Evolutionary conservation across 2,329 filamentous ascomycete species (phyloP).

Genomic region (Aspergillus intermedius): DNA sequence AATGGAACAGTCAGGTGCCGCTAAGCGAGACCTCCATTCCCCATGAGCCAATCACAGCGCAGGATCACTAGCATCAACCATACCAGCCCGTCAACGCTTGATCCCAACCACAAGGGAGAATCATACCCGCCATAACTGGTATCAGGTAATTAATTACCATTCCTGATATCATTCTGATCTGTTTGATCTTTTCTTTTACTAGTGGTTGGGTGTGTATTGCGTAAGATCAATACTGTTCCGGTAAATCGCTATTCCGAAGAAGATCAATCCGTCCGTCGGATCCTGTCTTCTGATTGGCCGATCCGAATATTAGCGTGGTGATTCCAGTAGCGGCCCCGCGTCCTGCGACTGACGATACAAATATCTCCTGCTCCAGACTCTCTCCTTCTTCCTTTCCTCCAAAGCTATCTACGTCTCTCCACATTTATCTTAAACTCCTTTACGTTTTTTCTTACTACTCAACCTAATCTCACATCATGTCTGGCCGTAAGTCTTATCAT

Average conservation of each 20-base stretch:
- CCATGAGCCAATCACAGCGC: slow-evolving; percentile 26
- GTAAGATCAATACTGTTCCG: slow-evolving; percentile 26
- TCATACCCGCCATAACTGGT: background rate
- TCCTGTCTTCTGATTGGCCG: slow-evolving; percentile 32
- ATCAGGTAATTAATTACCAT: too few species aligned
- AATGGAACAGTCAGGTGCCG: slow-evolving; percentile 2
- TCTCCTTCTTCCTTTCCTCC: slow-evolving; percentile 18
- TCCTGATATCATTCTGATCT: slow-evolving; percentile 16
- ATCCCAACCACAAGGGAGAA: slow-evolving; percentile 27
- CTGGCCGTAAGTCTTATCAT: slow-evolving; percentile 48
- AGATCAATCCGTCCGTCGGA: slow-evolving; percentile 10
- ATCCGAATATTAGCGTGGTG: slow-evolving; percentile 28
- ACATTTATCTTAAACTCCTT: slow-evolving; percentile 13
- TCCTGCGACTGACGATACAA: slow-evolving; percentile 29
- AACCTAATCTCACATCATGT: slow-evolving; percentile 45
- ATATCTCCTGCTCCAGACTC: slow-evolving; percentile 30
- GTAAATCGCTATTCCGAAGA: slow-evolving; percentile 19
- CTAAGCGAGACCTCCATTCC: slow-evolving; percentile 28
- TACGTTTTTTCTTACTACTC: slow-evolving; percentile 14
- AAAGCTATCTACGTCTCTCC: slow-evolving; percentile 17
- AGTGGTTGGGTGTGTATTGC: slow-evolving; percentile 11
- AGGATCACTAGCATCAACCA: slow-evolving; percentile 32
- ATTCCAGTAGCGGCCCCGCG: slow-evolving; percentile 27
- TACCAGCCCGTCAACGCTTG: slow-evolving; percentile 22
- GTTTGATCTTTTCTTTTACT: background rate